phyloP scores from a whole-genome alignment of 805 yeast genomes.

The Cyberlindnera euphorbiiphila region DNA sequence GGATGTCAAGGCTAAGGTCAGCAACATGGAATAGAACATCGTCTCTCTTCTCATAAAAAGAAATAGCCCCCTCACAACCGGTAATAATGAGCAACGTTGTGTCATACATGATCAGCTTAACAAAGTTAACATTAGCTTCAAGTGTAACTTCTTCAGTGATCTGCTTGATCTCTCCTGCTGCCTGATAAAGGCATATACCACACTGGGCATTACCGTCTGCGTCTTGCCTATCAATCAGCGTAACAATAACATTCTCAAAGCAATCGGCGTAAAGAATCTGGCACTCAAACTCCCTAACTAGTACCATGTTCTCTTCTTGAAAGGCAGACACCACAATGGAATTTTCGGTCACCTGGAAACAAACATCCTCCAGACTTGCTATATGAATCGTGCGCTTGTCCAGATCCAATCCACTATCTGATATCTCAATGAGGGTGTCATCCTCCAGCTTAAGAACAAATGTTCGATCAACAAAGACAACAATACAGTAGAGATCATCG shows the following conservation, averaged over 20 bases:
- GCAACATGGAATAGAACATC: background rate
- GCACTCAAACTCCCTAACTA: constrained; percentile 9
- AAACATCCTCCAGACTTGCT: constrained; percentile 15
- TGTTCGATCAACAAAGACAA: constrained; percentile 38
- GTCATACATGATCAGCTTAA: constrained; percentile 16
- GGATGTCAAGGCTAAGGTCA: background rate
- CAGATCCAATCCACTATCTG: constrained; percentile 21
- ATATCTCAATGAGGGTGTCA: constrained; percentile 27
- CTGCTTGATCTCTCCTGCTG: constrained; percentile 10
- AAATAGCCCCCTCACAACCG: constrained; percentile 6
- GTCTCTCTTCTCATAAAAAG: constrained; percentile 6
- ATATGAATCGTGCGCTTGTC: constrained; percentile 15
- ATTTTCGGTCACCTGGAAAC: constrained; percentile 25
- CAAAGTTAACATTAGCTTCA: constrained; percentile 14
- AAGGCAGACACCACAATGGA: constrained; percentile 23
- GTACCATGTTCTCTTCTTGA: constrained; percentile 5
- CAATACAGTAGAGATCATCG: constrained; percentile 29
- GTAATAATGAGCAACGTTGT: constrained; percentile 8
- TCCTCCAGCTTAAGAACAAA: constrained; percentile 32
- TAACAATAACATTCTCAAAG: constrained; percentile 14
- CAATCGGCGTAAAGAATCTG: constrained; percentile 20
- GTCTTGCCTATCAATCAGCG: constrained; percentile 6
- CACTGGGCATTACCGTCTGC: background rate
- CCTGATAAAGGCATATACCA: background rate
- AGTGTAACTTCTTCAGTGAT: constrained; percentile 6